Conservation (phyloP, 805 yeast genomes). For the Lipomyces anomalus region DNA sequence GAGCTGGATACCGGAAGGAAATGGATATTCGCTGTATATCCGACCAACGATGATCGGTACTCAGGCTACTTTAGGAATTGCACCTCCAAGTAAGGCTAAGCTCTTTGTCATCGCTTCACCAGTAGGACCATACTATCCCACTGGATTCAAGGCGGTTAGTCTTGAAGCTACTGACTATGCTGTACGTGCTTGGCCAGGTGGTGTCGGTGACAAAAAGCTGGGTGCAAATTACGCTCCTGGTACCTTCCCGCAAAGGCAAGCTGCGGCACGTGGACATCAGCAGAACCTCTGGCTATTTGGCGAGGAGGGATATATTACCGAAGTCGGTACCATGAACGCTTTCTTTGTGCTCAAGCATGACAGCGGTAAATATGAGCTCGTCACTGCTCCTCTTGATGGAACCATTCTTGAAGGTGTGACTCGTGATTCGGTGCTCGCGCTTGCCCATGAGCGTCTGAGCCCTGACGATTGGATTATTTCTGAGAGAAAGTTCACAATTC, state of each 20-base stretch:
- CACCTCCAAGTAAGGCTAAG: conserved; percentile 73
- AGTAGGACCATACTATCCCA: conserved; percentile 91
- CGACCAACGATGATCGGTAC: conserved; percentile 97
- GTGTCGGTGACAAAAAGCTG: conserved; percentile 90
- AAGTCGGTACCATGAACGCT: conserved; percentile 96
- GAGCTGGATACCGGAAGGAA: conserved; percentile 73
- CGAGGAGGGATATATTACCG: conserved; percentile 79
- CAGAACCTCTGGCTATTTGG: conserved; percentile 97
- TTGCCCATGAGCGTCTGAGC: conserved; percentile 71
- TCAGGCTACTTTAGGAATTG: conserved; percentile 79
- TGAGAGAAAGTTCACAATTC: conserved; percentile 79
- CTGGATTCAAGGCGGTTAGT: conserved; percentile 92
- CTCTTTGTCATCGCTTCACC: conserved; percentile 88
- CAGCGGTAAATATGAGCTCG: conserved; percentile 83
- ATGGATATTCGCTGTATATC: conserved; percentile 85
- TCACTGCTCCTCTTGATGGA: conserved; percentile 95
- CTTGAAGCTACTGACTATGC: conserved; percentile 95
- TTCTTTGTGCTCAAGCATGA: conserved; percentile 77
- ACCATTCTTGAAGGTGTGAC: conserved; percentile 96
- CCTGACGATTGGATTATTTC: conserved; percentile 71
- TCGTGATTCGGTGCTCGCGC: conserved; percentile 75
- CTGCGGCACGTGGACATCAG: conserved; percentile 86
- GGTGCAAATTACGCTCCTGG: conserved; percentile 99
- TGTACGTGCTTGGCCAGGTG: conserved; percentile 99
- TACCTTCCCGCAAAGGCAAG: conserved; percentile 81